A percentile compares a stretch with the other conserved stretches of the same genome.
phyloP scores from a whole-genome alignment of 768 basidiomycete genomes.

The Mycena olivaceomarginata region DNA sequence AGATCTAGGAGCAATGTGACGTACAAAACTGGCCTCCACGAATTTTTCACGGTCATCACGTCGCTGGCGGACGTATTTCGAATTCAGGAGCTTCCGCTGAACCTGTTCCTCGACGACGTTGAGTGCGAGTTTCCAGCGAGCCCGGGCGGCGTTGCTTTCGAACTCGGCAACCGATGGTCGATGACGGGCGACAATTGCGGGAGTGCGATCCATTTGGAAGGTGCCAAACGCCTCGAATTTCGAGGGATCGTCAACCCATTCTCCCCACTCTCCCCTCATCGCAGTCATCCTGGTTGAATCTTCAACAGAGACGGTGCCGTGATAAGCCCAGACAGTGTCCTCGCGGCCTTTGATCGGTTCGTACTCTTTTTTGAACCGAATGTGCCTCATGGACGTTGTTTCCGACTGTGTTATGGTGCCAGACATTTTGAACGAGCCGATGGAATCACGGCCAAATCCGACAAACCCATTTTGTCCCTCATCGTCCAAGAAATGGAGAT shows the following conservation, averaged over 20 bases:
- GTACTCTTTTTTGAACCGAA: not conserved
- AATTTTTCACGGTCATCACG: not conserved
- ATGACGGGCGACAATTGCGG: constrained; percentile 4
- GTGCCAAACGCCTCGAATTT: not conserved
- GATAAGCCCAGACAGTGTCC: not conserved
- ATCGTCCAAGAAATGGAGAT: not conserved
- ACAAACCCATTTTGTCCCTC: not conserved
- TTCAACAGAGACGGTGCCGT: not conserved
- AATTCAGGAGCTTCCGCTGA: not conserved
- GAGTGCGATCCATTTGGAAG: constrained; percentile 8
- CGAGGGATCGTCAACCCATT: not conserved
- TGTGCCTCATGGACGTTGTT: not conserved
- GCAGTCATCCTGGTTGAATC: not conserved
- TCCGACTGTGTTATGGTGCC: not conserved
- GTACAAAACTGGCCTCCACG: not conserved
- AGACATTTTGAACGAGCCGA: not conserved
- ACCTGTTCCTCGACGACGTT: not conserved
- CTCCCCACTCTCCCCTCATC: not conserved
- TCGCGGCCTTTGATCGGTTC: no score
- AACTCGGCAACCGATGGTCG: constrained; percentile 2
- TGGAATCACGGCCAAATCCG: not conserved
- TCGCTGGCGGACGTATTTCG: constrained; percentile 1
- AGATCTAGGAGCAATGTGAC: not conserved
- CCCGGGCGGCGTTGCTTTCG: not conserved
- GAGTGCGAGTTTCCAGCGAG: constrained; percentile 3